Conservation (phyloP, 2,329 filamentous ascomycete species). For the Leptographium procerum region DNA sequence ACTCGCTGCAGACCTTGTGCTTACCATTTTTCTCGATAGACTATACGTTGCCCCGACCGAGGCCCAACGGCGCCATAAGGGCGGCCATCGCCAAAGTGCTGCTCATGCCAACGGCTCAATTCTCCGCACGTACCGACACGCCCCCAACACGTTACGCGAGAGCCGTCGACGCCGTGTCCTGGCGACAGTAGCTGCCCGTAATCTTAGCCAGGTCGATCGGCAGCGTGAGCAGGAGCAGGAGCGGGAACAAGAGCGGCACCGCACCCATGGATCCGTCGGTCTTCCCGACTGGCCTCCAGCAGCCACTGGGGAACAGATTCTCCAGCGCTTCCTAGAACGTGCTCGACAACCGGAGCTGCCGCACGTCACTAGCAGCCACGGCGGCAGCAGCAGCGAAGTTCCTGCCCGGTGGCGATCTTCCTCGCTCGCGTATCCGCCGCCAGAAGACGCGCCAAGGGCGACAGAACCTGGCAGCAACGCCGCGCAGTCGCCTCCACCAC, state of each 20-base stretch:
- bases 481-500: not conserved
- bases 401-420: not conserved
- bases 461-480: not conserved
- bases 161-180: slow-evolving; percentile 12
- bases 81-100: slow-evolving; percentile 6
- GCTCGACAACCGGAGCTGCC: not conserved
- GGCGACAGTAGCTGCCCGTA: not conserved
- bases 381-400: not conserved
- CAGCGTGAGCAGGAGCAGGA: not conserved
- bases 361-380: not conserved
- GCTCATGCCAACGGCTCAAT: slow-evolving; percentile 12
- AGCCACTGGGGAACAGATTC: not conserved
- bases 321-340: slow-evolving; percentile 1
- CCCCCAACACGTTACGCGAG: slow-evolving; percentile 7
- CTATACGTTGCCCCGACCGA: slow-evolving; percentile 14
- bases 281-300: not conserved
- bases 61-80: slow-evolving; percentile 11
- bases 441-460: not conserved
- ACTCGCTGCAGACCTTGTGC: not conserved
- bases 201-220: not conserved
- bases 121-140: slow-evolving; percentile 9
- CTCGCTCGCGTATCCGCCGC: not conserved
- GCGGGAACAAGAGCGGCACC: not conserved
- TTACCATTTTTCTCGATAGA: slow-evolving; percentile 1
- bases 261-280: not conserved